Base-by-base conservation (phyloP, 2,329 filamentous ascomycete species). In the Ophioceras dolichostomum region DNA sequence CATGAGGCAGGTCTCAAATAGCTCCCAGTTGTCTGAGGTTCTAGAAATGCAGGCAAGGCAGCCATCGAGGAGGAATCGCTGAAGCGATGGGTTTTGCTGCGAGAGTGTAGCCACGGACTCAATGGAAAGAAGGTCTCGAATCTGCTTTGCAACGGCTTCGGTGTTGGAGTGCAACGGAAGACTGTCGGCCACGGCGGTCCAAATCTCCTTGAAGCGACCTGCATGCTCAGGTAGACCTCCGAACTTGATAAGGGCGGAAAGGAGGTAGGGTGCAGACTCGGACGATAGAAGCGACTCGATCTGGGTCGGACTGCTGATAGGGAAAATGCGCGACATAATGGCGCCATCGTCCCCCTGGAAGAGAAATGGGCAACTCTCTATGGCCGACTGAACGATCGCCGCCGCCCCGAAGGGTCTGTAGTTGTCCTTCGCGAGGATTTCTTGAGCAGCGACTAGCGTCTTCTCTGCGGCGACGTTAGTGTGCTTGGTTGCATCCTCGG, bases 261-360 rank as follows among this genome's bases (percentile, higher is more conserved):
- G 61, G 0, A 94, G 55, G 36, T 79, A 70, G 2, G 70, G 57
- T 0, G 75, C 73, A 1, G 85, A 88, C 0, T 82, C 73, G 0
- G 84, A 87, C 2, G 69, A 57, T 3, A 88, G 58, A 13, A 91
- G 59, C 2, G 62, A 58, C 0, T 70, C 61, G 12, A 81, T 61
- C 42, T 78, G 62, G 1, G 73, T 60, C 16, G 64, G 55, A 4
- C 81, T 57, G 30, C 83, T 74, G 1, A 47, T 44, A 2, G 56
- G 53, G 3, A 77, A 56, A 13, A 68, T 56, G 0, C 60, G 49
- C 4, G 64, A 55, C 10, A 77, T 56, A 2, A 56, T 47, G 6
- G 48, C 47, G 2, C 47, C 48, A 3, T 47, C 43, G 2, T 54
- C 48, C 5, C 49, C 50, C 1, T 49, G 45, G 38, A 73, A 66